Base-by-base conservation (phyloP, 1,284 basidiomycete species). In the Rhodotorula sp. region DNA sequence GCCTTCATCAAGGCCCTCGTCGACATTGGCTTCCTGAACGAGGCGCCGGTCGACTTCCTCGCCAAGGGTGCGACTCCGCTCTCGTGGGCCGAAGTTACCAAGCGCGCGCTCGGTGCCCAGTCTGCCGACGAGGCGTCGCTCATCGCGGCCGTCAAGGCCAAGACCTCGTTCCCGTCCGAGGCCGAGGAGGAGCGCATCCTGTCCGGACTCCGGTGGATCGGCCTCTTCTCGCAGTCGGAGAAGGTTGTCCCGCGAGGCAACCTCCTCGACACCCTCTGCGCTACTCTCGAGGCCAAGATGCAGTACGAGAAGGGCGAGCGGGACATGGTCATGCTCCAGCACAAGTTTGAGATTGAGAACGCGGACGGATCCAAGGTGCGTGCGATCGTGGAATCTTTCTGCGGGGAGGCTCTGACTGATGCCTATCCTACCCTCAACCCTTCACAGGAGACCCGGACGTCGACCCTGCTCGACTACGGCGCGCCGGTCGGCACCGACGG, bases 251-350 rank as follows among this genome's bases (percentile, higher is more conserved):
- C 88, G n/a, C 87, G 83, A 62, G 88, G 87, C 68, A 95, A 92
- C 83, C 86, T 95, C 75, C 88, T 99, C 76, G 94, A 97, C 83
- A 95, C 97, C 28, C 89, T 99, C 75, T 97, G 95, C 80, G 92
- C 88, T 3, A 89, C 87, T 47, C 87, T 99, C 64, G 95, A 99
- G 85, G 86, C 85, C 75, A 87, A 97, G 81, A 97, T 97, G 90
- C 87, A 89, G 81, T 98, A 97, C 83, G 90, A 89, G 74, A 84
- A 86, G 60, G 92, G 92, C 73, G 95, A 98, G 84, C 89, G 93
- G 28, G 95, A 99, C 82, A 88, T 98, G 76, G 92, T 99, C 77
- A 92, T 97, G 88, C 87, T 99, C 65, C 95, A 98, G 84, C 95
- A 99, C 87, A 95, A 95, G 84, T 97, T 97, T 80, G 83, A 91